A percentile compares a stretch with the other conserved stretches of the same genome.
Evolutionary conservation across 139 green algal species (phyloP).

Genomic region (Micractinium sp.): DNA sequence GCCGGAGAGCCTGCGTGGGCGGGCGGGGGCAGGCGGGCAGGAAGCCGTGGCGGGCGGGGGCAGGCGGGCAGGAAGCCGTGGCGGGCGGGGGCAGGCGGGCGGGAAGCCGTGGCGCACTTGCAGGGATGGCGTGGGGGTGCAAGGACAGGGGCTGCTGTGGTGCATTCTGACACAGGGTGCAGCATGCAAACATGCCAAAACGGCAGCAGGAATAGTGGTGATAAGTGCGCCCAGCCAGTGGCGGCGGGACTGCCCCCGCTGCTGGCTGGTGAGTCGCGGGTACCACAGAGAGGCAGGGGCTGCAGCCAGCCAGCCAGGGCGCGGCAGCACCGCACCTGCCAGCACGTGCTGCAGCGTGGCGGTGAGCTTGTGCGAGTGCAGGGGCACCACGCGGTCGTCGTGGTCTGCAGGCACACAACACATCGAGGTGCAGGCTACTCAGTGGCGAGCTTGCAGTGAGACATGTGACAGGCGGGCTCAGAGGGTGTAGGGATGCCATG

Average conservation of each 20-base stretch:
- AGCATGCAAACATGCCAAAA: neutral
- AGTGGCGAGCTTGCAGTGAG: too few relatives aligned
- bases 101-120: neutral
- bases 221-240: too few relatives aligned
- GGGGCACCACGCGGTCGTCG: conserved; percentile 88
- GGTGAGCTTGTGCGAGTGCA: conserved; percentile 90
- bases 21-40: neutral
- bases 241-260: too few relatives aligned
- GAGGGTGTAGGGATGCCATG: neutral
- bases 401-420: conserved; percentile 56
- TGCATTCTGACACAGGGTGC: neutral
- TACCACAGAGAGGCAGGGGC: too few relatives aligned
- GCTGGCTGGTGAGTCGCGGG: too few relatives aligned
- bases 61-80: neutral
- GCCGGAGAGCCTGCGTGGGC: neutral
- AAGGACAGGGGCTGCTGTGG: too few relatives aligned
- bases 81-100: neutral
- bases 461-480: too few relatives aligned
- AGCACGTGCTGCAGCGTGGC: conserved; percentile 83
- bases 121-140: neutral
- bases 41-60: neutral
- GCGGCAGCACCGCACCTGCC: conserved; percentile 11
- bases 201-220: too few relatives aligned
- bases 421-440: too few relatives aligned
- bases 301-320: too few relatives aligned